Evolutionary conservation across 1,139 yeast genomes (phyloP), one percentile per base, ranked within the genome.

Genomic region (Kodamaea sp.): DNA sequence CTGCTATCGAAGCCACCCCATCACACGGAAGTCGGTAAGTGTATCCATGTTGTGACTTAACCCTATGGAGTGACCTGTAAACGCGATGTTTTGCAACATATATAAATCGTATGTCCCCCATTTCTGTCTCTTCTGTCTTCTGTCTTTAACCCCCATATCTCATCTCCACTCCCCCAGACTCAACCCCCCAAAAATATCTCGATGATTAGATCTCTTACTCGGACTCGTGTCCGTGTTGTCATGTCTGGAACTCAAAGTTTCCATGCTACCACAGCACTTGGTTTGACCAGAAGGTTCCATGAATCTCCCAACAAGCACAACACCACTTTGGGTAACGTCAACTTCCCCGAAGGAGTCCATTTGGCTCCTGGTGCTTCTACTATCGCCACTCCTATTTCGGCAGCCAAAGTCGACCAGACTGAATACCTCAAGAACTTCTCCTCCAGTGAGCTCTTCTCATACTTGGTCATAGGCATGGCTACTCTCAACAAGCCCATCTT

Each of bases 391-490:
- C 32, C 5, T 7, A 20, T 22, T 24, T 10, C 22, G 11, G 10
- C 14, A 9, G 24, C 18, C 24, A 12, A 20, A 10, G 18, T 22
- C 16, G 20, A 28, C 25, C 32, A 38, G 13, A 47, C 48, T n/a
- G 62, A 59, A 29, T 63, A 66, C 48, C 57, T 70, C 39, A 58
- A 57, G 35, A 60, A 61, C 31, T 65, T 66, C 42, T 55, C 55
- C 33, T 41, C 51, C 19, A 48, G 61, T 8, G 82, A 77, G 51
- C 63, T 84, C 31, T 55, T 83, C 30, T 80, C 86, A 1, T 76
- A 78, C 46, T 73, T 80, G 16, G 64, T 82, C 43, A 83, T 84
- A 46, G 92, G 92, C 6, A 41, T 77, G 31, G 82, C 82, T 25
- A 83, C 92, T 1, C 48, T 79, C 25, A 80, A 78, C 57, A 81